Conservation (phyloP, 768 basidiomycete species). For the Collybiopsis luxurians region DNA sequence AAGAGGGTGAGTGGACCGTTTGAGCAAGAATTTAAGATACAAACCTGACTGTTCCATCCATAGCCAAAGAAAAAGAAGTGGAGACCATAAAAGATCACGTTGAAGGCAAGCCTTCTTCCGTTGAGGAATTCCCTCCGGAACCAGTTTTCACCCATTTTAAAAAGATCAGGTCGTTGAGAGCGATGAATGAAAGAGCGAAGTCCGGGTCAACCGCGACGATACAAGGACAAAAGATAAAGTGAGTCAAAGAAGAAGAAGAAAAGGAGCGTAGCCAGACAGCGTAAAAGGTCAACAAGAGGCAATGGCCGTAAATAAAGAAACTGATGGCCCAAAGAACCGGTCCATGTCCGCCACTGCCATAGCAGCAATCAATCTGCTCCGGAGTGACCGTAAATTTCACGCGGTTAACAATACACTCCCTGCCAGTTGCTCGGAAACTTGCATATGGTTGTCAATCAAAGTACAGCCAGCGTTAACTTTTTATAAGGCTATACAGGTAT, state of each 20-base stretch:
- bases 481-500: too few relatives aligned
- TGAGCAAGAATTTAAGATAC: conserved; percentile 13
- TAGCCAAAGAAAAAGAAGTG: conserved; percentile 76
- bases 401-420: conserved; percentile 12
- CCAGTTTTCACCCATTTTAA: conserved; percentile 66
- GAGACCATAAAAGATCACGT: conserved; percentile 75
- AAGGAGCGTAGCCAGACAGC: conserved; percentile 23
- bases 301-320: conserved; percentile 14
- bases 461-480: too few relatives aligned
- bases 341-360: conserved; percentile 32
- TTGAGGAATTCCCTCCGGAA: conserved; percentile 67
- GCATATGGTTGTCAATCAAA: too few relatives aligned
- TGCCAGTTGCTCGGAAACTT: too few relatives aligned
- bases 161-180: conserved; percentile 15
- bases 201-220: conserved; percentile 52
- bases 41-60: conserved; percentile 87
- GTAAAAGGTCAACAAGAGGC: conserved; percentile 13
- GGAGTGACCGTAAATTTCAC: not conserved
- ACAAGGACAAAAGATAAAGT: conserved; percentile 24
- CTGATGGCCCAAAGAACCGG: conserved; percentile 10
- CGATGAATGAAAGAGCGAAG: conserved; percentile 24
- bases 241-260: conserved; percentile 20
- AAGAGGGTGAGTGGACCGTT: conserved; percentile 4
- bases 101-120: conserved; percentile 66
- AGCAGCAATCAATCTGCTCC: conserved; percentile 16